Percentiles rank a stretch among this genome's conserved stretches.
These are phyloP conservation scores for Yamadazyma phyllophila DNA, from an alignment of 805 yeast species.

Conservation along the genomic window DNA sequence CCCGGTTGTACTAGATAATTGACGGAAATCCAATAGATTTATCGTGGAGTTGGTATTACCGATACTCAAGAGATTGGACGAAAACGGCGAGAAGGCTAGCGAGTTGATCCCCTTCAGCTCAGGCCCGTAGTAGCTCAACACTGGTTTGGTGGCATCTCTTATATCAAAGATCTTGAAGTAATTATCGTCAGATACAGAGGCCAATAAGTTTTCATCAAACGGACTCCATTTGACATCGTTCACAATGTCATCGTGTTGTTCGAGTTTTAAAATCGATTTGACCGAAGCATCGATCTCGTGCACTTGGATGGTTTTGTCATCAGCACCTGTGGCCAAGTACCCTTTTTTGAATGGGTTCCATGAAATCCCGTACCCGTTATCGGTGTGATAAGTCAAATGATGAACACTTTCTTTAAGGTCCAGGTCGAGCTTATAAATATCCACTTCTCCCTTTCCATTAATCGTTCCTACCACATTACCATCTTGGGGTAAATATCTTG, in stretches of 20 bases:
- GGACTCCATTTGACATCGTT: conserved; percentile 77
- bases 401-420: conserved; percentile 22
- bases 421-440: conserved; percentile 44
- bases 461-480: conserved; percentile 59
- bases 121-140: conserved; percentile 21
- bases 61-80: conserved; percentile 58
- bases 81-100: conserved; percentile 61
- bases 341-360: conserved; percentile 57
- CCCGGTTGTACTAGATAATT: conserved; percentile 19
- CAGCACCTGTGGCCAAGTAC: conserved; percentile 58
- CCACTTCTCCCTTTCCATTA: conserved; percentile 63
- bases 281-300: conserved; percentile 46
- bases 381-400: conserved; percentile 42
- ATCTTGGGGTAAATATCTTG: conserved; percentile 66
- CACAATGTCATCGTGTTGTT: conserved; percentile 55
- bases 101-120: conserved; percentile 53
- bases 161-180: conserved; percentile 54
- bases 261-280: conserved; percentile 11
- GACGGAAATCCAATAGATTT: conserved; percentile 62
- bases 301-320: conserved; percentile 61
- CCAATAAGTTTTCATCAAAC: conserved; percentile 51
- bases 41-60: conserved; percentile 71
- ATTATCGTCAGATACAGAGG: conserved; percentile 73
- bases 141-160: conserved; percentile 32
- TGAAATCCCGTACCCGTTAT: conserved; percentile 72